These are phyloP conservation scores for Diplocarpon rosae DNA, from an alignment of 2,329 filamentous ascomycete genomes.

Conservation along the genomic window DNA sequence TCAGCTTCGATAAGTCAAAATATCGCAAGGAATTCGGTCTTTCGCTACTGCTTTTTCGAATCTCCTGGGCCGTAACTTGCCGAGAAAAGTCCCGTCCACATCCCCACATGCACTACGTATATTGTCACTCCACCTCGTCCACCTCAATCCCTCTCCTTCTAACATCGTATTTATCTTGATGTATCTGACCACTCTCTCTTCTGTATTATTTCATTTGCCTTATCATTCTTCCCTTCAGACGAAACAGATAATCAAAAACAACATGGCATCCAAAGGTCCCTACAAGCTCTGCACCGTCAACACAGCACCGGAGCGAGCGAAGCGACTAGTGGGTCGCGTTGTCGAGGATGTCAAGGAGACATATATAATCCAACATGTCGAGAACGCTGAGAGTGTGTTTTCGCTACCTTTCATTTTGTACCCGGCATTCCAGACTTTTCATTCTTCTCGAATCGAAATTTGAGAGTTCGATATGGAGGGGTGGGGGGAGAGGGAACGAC, in stretches of 20 bases:
- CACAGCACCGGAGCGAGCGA: constrained; percentile 53
- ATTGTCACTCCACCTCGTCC: not conserved
- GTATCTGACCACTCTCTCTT: not conserved
- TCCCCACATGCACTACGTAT: not conserved
- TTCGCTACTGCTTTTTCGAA: constrained; percentile 50
- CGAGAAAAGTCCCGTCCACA: constrained; percentile 1
- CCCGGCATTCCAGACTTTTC: no score
- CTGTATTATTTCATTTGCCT: not conserved
- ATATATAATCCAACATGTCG: constrained; percentile 52
- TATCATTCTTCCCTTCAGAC: not conserved
- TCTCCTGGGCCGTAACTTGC: constrained; percentile 18
- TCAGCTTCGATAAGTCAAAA: constrained; percentile 51
- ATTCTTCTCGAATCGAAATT: no score
- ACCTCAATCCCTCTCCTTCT: not conserved
- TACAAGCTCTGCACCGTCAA: constrained; percentile 58
- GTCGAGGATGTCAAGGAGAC: constrained; percentile 49
- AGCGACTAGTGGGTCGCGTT: constrained; percentile 48
- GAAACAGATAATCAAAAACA: not conserved
- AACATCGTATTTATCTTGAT: not conserved
- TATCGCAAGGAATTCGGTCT: constrained; percentile 52
- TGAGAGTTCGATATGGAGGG: no score
- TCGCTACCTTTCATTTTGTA: not conserved
- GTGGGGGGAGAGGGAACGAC: not conserved
- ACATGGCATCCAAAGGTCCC: constrained; percentile 37
- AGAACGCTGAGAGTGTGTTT: constrained; percentile 47